Base-by-base conservation (phyloP, 1,284 basidiomycete genomes). In the Paramarasmius palmivorus region DNA sequence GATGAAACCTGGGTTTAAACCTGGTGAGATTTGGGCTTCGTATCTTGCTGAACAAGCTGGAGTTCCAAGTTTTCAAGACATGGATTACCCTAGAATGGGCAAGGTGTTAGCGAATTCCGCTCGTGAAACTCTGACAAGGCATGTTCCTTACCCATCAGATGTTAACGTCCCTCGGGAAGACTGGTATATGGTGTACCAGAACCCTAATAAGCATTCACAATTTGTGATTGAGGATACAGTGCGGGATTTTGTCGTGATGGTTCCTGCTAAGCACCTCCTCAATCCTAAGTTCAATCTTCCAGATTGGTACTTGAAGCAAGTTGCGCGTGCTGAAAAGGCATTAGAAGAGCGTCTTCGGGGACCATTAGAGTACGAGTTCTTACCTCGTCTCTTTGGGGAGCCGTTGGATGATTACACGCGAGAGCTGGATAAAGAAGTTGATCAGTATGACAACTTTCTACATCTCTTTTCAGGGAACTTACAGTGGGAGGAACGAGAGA, bases 1-100 rank as follows among this genome's bases (percentile, higher is more conserved):
- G 14, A 14, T 41, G 14, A 22, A 34, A 7, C 52, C 45, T 5
- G 23, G 22, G 1, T 54, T 54, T 42, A 19, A 3, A 9, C 52
- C 52, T 6, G 52, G 46, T 2, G 19, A 49, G 25, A 12, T 35
- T 8, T 54, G 52, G 52, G 17, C 22, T 7, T 19, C 20, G 20
- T 22, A 17, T 20, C 29, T 36, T 17, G 26, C 46, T 23, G 15
- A 2, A 4, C 23, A 29, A 20, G 25, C n/a, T 29, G 20, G 39
- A 32, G 15, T 25, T 25, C 25, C 14, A 3, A 19, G 23, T 5
- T 42, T 49, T 49, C 26, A 42, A 25, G 46, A 32, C 36, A 48
- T 47, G 23, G 46, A 54, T 23, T 49, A 34, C 23, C 52, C 46
- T 1, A 48, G 38, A 15, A 54, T 54, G 38, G 52, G 52, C 12